Conservation (phyloP, 305 asterid genomes). For the Coffea humblotiana region DNA sequence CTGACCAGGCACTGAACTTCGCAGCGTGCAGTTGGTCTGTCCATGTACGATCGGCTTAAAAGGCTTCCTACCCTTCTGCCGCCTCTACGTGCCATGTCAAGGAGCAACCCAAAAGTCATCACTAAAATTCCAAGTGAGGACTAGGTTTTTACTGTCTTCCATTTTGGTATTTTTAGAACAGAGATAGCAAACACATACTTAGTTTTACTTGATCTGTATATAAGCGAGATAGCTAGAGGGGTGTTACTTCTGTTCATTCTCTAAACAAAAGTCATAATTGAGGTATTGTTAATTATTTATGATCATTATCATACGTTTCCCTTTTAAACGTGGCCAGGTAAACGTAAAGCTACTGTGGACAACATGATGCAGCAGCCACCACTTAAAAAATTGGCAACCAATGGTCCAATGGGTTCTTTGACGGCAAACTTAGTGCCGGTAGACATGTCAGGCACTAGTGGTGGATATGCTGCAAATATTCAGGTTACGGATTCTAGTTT, state of each 20-base stretch:
- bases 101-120: slow-evolving; percentile 50
- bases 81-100: slow-evolving; percentile 46
- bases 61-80: slow-evolving; percentile 58
- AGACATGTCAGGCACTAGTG: slow-evolving; percentile 48
- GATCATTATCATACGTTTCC: neutral
- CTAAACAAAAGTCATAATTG: neutral
- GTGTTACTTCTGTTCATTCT: neutral
- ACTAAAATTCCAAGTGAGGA: slow-evolving; percentile 55
- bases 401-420: slow-evolving; percentile 41
- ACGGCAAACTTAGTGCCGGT: slow-evolving; percentile 37
- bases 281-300: no score
- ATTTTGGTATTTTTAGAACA: neutral
- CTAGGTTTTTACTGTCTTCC: slow-evolving; percentile 8
- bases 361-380: slow-evolving; percentile 73
- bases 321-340: slow-evolving; percentile 40
- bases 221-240: neutral
- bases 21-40: slow-evolving; percentile 89
- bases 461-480: slow-evolving; percentile 36
- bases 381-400: slow-evolving; percentile 63
- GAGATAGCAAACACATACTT: neutral
- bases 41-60: slow-evolving; percentile 73
- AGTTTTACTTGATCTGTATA: neutral
- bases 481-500: slow-evolving; percentile 35
- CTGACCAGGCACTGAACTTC: slow-evolving; percentile 29
- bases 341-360: slow-evolving; percentile 75